Evolutionary conservation across 2,329 filamentous ascomycete genomes (phyloP).

Genomic region (Colletotrichum tamarilloi): DNA sequence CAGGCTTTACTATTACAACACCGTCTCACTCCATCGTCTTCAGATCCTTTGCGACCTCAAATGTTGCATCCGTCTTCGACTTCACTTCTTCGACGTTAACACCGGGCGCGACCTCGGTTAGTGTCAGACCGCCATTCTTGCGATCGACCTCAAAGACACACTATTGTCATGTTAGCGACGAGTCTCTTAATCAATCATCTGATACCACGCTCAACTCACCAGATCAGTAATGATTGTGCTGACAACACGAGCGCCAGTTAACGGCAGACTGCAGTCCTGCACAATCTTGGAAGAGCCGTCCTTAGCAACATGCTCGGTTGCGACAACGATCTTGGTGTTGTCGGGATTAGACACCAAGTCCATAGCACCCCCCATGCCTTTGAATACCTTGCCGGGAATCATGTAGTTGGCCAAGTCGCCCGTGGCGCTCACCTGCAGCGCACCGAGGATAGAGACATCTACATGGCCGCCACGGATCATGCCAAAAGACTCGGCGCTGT

Average conservation of each 20-base stretch:
- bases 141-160: conserved; percentile 79
- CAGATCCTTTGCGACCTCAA: conserved; percentile 69
- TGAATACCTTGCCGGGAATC: conserved; percentile 88
- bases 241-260: conserved; percentile 75
- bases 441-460: conserved; percentile 85
- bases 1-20: neutral
- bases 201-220: conserved; percentile 55
- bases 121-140: conserved; percentile 68
- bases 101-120: conserved; percentile 78
- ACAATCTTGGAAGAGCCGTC: conserved; percentile 76
- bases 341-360: conserved; percentile 78
- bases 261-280: conserved; percentile 69
- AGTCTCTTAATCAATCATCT: accelerated
- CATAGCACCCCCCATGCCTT: conserved; percentile 88
- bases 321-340: conserved; percentile 77
- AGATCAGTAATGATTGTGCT: conserved; percentile 81
- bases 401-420: conserved; percentile 92
- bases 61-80: conserved; percentile 77
- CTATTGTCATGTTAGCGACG: conserved; percentile 45
- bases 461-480: conserved; percentile 91
- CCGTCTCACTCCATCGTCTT: conserved; percentile 53
- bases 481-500: conserved; percentile 83
- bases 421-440: conserved; percentile 81
- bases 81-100: conserved; percentile 76
- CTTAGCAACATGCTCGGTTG: conserved; percentile 77